Base-by-base conservation (phyloP, 164 flowering plant genomes). In the Piper betle region DNA sequence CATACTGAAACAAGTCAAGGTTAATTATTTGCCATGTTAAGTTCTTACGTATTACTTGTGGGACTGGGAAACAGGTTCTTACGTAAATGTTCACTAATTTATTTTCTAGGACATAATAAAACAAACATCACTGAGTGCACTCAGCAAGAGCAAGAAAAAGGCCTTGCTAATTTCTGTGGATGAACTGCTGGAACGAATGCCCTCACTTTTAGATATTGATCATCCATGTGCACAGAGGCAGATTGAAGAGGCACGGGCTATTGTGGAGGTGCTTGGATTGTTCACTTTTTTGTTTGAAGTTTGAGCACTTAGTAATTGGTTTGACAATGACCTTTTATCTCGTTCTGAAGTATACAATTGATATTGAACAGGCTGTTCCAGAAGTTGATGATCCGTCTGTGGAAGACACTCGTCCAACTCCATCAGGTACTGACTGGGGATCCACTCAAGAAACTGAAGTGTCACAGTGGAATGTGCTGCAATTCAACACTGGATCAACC, bases 1-100 rank as follows among this genome's bases (percentile, higher is more conserved):
- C 75, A 81, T 94, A 66, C 60, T 94, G 81, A 94, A 88, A 74
- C 93, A 85, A 87, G 78, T 84, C 77, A 91, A 88, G 99, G 99
- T 94, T 55, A 46, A 10, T 46, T 15, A 46, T 46, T 46, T 10
- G 12, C 11, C 15, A 12, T 46, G 50, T 46, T 5, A 0, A 2
- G 15, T 46, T 46, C 50, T 46, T 46, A 46, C 15, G 15, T 46
- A 15, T 46, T 10, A 6, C 50, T 46, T 10, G 12, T 46, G 50
- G 15, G 12, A 3, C 15, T 5, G 15, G 50, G 15, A 46, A 46
- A 46, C 15, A 10, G 12, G 15, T 10, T 46, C 50, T 0, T 46
- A 6, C 46, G 11, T 42, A 6, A 42, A 42, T 42, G 10, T 6
- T 25, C 3, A 18, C 37, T 13, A 50, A 19, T 11, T 50, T n/a